A percentile compares a stretch with the other conserved stretches of the same genome.
Evolutionary conservation across 768 basidiomycete genomes (phyloP).

Genomic region (Termitomyces sp.): DNA sequence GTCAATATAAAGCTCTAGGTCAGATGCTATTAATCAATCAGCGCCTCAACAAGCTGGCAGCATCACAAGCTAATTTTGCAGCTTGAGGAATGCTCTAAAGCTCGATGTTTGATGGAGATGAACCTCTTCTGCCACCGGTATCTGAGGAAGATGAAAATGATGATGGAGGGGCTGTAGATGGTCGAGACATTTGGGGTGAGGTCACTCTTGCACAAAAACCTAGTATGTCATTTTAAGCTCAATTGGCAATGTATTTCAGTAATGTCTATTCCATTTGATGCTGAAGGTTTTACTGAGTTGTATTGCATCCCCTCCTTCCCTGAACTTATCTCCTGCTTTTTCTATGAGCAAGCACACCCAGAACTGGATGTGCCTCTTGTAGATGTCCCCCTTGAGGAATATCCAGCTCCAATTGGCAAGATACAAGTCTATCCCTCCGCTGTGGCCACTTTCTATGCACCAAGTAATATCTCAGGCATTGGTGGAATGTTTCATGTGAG

Average conservation of each 20-base stretch:
- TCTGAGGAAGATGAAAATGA: conserved; percentile 2
- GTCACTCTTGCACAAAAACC: not conserved
- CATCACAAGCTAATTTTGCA: not conserved
- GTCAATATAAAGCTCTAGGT: too few species aligned
- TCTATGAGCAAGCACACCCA: conserved; percentile 20
- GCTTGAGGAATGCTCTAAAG: too few species aligned
- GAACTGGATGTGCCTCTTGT: not conserved
- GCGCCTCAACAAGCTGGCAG: conserved; percentile 14
- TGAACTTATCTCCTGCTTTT: conserved; percentile 16
- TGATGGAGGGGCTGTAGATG: not conserved
- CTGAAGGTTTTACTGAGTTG: not conserved
- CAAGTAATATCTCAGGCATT: conserved; percentile 4
- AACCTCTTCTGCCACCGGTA: too few species aligned
- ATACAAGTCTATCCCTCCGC: conserved; percentile 8
- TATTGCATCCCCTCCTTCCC: not conserved
- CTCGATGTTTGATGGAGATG: too few species aligned
- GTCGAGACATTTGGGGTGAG: not conserved
- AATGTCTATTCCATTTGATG: not conserved
- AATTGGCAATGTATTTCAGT: not conserved
- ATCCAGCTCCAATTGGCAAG: conserved; percentile 1
- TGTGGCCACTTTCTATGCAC: conserved; percentile 5
- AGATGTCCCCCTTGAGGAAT: conserved; percentile 2
- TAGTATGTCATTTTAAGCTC: not conserved
- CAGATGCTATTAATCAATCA: too few species aligned
- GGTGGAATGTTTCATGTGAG: conserved; percentile 4